These are phyloP conservation scores for Myriosclerotinia scirpicola DNA, from an alignment of 2,329 filamentous ascomycete genomes.

Conservation along the genomic window DNA sequence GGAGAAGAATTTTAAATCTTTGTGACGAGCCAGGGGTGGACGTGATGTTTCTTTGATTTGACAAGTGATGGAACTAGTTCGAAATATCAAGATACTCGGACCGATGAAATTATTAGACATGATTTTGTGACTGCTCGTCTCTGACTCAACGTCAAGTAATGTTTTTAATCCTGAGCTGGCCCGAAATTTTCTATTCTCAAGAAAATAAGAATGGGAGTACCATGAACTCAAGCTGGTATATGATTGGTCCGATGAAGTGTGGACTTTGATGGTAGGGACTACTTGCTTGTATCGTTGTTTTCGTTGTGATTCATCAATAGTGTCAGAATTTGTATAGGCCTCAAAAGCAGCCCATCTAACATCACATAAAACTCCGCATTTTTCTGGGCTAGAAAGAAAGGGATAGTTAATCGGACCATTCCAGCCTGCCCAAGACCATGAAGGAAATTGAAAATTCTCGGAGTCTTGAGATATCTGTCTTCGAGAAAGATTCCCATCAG, in stretches of 20 bases:
- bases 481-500: not conserved
- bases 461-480: not conserved
- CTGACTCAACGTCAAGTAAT: not conserved
- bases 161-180: accelerated
- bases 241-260: not conserved
- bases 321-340: not conserved
- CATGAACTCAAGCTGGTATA: conserved; percentile 2
- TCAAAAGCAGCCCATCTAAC: conserved; percentile 5
- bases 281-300: not conserved
- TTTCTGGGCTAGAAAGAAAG: not conserved
- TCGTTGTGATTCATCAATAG: no score
- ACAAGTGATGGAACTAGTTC: not conserved
- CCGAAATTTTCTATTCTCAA: no score
- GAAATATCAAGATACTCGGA: not conserved
- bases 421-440: conserved; percentile 11
- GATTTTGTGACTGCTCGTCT: not conserved
- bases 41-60: not conserved
- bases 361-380: not conserved
- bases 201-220: not conserved
- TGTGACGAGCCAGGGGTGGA: not conserved
- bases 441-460: not conserved
- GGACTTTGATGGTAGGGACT: not conserved
- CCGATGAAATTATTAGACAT: conserved; percentile 6
- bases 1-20: not conserved
- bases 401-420: not conserved